phyloP scores from a whole-genome alignment of 2,329 filamentous ascomycete genomes.

The Phaeosphaeria sp. region DNA sequence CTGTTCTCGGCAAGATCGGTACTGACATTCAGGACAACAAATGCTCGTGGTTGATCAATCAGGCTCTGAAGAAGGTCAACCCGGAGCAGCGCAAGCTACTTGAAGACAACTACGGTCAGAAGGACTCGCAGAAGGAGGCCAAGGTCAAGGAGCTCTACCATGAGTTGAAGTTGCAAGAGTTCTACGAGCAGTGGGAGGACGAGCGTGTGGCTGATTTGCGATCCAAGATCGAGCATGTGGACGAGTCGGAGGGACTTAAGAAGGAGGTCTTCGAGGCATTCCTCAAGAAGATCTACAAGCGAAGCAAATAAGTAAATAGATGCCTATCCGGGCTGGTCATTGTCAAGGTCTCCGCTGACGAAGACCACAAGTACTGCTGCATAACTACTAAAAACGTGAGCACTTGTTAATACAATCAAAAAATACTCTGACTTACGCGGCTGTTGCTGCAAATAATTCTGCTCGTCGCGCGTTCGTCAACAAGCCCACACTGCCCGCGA shows the following conservation, averaged over 20 bases:
- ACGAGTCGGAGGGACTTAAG: slow-evolving; percentile 89
- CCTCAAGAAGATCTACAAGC: slow-evolving; percentile 96
- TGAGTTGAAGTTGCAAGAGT: slow-evolving; percentile 81
- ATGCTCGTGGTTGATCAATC: slow-evolving; percentile 98
- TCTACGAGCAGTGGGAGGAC: slow-evolving; percentile 91
- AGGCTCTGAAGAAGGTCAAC: slow-evolving; percentile 80
- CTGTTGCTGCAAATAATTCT: slow-evolving; percentile 24
- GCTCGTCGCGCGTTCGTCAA: slow-evolving; percentile 22
- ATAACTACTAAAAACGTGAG: slow-evolving; percentile 9
- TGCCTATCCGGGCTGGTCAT: background rate
- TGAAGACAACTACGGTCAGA: slow-evolving; percentile 92
- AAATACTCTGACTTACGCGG: slow-evolving; percentile 11
- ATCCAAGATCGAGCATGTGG: slow-evolving; percentile 75
- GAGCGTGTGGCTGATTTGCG: slow-evolving; percentile 79
- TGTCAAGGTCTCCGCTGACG: slow-evolving; percentile 18
- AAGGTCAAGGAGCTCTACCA: slow-evolving; percentile 88
- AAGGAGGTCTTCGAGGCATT: slow-evolving; percentile 89
- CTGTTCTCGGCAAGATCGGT: slow-evolving; percentile 96
- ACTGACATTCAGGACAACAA: slow-evolving; percentile 99
- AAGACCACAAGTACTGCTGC: slow-evolving; percentile 27
- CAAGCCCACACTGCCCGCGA: slow-evolving; percentile 20
- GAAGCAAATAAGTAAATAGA: slow-evolving; percentile 73
- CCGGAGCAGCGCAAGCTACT: slow-evolving; percentile 87
- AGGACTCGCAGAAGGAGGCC: slow-evolving; percentile 82
- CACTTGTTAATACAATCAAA: background rate